phyloP scores from a whole-genome alignment of 371 early-diverging fungal species.

The Nematocida displodere region DNA sequence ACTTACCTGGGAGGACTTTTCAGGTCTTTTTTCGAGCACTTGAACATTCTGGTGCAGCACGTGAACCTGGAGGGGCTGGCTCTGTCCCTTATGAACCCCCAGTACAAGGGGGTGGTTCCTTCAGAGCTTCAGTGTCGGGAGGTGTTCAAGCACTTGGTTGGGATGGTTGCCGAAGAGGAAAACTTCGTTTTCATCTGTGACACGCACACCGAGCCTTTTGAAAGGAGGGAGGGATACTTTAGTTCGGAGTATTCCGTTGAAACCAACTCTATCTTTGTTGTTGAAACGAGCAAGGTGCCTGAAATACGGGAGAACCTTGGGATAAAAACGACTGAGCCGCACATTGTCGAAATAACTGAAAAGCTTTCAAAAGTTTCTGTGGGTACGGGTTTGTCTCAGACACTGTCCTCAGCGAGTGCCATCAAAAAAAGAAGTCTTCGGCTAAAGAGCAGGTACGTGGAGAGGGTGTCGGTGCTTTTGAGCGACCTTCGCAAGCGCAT shows the following conservation, averaged over 20 bases:
- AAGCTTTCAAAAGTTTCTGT: background rate
- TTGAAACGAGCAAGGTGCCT: background rate
- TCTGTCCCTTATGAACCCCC: constrained; percentile 22
- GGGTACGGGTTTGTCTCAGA: background rate
- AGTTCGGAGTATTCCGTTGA: constrained; percentile 16
- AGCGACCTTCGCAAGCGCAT: background rate
- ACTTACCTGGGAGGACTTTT: background rate
- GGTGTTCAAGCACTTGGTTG: background rate
- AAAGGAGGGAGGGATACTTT: constrained; percentile 38
- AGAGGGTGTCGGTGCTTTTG: constrained; percentile 15
- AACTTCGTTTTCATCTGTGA: constrained; percentile 19
- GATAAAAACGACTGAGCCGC: background rate
- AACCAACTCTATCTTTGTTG: constrained; percentile 23
- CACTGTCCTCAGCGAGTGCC: background rate
- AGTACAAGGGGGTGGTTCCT: background rate
- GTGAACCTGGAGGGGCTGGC: constrained; percentile 28
- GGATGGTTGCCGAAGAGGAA: background rate
- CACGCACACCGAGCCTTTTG: constrained; percentile 24
- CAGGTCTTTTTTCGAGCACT: background rate
- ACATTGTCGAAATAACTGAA: background rate
- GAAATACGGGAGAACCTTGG: background rate
- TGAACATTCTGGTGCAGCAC: background rate
- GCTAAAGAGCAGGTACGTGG: constrained; percentile 21
- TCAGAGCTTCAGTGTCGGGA: constrained; percentile 36
- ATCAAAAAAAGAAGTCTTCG: background rate